Percentiles rank a stretch among this genome's conserved stretches.
These are phyloP conservation scores for Sclerospora graminicola DNA, from an alignment of 352 stramenopile species.

Conservation along the genomic window DNA sequence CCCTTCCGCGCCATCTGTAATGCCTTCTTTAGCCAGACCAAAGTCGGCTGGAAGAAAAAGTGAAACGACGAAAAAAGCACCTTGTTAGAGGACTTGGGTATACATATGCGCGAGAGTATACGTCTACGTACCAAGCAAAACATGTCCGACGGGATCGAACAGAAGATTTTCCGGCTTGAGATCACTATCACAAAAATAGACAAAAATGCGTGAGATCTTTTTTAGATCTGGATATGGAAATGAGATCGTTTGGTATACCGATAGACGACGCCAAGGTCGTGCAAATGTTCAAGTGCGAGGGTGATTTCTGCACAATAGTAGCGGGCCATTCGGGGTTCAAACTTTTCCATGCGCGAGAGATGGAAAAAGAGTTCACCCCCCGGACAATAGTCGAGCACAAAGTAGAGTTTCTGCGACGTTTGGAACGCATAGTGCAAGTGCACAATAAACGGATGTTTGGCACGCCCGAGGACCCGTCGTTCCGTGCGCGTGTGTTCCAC, in stretches of 20 bases:
- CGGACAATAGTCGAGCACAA: slow-evolving; percentile 88
- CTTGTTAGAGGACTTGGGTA: neutral
- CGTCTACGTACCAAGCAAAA: slow-evolving; percentile 41
- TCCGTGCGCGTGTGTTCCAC: slow-evolving; percentile 98
- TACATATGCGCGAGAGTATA: neutral
- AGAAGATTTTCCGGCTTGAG: slow-evolving; percentile 84
- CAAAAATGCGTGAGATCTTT: slow-evolving; percentile 1
- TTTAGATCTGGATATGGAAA: no score
- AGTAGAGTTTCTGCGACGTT: slow-evolving; percentile 87
- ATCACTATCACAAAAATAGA: slow-evolving; percentile 26
- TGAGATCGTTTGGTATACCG: no score
- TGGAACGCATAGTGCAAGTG: slow-evolving; percentile 88
- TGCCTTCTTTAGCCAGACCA: slow-evolving; percentile 81
- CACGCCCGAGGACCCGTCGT: slow-evolving; percentile 78
- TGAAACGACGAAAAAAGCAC: neutral
- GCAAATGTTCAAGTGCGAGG: slow-evolving; percentile 81
- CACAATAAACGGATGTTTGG: slow-evolving; percentile 87
- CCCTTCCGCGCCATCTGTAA: slow-evolving; percentile 71
- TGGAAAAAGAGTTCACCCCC: slow-evolving; percentile 89
- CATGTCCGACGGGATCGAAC: slow-evolving; percentile 68
- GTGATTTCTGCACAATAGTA: slow-evolving; percentile 90
- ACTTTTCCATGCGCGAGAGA: slow-evolving; percentile 83
- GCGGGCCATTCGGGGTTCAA: slow-evolving; percentile 75
- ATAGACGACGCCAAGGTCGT: slow-evolving; percentile 84
- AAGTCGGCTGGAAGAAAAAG: slow-evolving; percentile 52